Percentiles rank a stretch among this genome's conserved stretches.
Evolutionary conservation across 441 rosid species (phyloP).

Genomic region (Theobroma grandiflorum): DNA sequence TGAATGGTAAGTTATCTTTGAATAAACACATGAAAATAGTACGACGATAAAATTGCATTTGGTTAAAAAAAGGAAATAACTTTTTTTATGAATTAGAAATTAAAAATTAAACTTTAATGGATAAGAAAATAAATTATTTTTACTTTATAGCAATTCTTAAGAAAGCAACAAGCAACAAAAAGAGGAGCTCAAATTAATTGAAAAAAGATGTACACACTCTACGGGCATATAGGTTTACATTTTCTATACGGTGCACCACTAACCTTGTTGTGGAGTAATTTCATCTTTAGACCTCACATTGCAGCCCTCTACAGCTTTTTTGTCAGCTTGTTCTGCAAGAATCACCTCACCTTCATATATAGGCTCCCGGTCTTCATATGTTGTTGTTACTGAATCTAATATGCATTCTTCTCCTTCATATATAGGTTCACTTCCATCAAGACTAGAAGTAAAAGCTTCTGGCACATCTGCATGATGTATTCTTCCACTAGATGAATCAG

Average conservation of each 20-base stretch:
- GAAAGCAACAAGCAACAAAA: conserved; percentile 18
- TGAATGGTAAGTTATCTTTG: conserved; percentile 23
- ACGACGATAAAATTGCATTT: conserved; percentile 1
- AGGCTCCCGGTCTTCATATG: conserved; percentile 76
- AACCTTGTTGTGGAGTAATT: conserved; percentile 81
- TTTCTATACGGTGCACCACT: conserved; percentile 22
- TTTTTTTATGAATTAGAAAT: not conserved
- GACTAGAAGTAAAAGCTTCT: conserved; percentile 58
- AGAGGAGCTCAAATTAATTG: conserved; percentile 3
- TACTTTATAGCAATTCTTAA: not conserved
- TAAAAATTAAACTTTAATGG: not conserved
- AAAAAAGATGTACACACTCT: conserved; percentile 20
- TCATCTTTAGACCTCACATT: conserved; percentile 54
- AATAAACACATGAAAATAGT: conserved; percentile 21
- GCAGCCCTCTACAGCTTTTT: conserved; percentile 43
- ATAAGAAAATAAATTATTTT: not conserved
- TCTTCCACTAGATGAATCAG: conserved; percentile 60
- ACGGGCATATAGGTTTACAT: conserved; percentile 7
- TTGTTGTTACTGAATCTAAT: conserved; percentile 60
- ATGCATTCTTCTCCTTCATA: conserved; percentile 98
- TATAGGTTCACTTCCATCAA: conserved; percentile 86
- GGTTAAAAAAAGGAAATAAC: not conserved
- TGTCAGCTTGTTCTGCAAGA: conserved; percentile 84
- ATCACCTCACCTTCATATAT: conserved; percentile 95
- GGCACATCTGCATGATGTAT: conserved; percentile 52